Base-by-base conservation (phyloP, 2,329 filamentous ascomycete genomes). In the Talaromyces marneffei region DNA sequence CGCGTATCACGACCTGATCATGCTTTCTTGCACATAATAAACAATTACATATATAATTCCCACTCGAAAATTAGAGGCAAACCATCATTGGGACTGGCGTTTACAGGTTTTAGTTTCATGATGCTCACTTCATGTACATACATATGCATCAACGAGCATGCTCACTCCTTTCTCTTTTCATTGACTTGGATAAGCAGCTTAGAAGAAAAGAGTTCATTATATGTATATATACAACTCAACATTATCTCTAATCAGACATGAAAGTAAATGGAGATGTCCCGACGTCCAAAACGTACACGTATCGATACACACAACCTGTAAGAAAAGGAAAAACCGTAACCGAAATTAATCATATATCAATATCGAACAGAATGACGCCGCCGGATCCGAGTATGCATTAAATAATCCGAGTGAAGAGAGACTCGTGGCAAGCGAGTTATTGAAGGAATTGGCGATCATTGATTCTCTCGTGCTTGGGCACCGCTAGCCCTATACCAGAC, bases 401-500 rank as follows among this genome's bases (percentile, higher is more conserved):
- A 35, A 33, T 18, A 50, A 10, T 39, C 18, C 52, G 20, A 14
- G 16, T 33, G 29, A 33, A 53, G 9, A 37, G n/a, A 53, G 18
- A 39, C 31, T n/a, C 2, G 23, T 20, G 50, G 16, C 2, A 27
- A 27, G 20, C 31, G 20, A 39, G 52, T n/a, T n/a, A n/a, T n/a
- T 39, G 23, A 27, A 25, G 6, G 6, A 27, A 48, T 12, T 27
- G 10, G 8, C 14, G 18, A 55, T 59, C 27, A 58, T 40, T 53
- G 37, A 23, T 52, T 50, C 46, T 67, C 65, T 44, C 74, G 68
- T 42, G 83, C 85, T 60, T 83, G 84, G 12, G 86, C 90, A 0
- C 92, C 92, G 59, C 86, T 90, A 0, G 92, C 92, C 67, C 85
- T 87, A 87, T 91, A 96, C 94, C 94, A 99, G 8, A 96, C 84